phyloP scores from a whole-genome alignment of 768 basidiomycete genomes.

The Rhodotorula diobovata region DNA sequence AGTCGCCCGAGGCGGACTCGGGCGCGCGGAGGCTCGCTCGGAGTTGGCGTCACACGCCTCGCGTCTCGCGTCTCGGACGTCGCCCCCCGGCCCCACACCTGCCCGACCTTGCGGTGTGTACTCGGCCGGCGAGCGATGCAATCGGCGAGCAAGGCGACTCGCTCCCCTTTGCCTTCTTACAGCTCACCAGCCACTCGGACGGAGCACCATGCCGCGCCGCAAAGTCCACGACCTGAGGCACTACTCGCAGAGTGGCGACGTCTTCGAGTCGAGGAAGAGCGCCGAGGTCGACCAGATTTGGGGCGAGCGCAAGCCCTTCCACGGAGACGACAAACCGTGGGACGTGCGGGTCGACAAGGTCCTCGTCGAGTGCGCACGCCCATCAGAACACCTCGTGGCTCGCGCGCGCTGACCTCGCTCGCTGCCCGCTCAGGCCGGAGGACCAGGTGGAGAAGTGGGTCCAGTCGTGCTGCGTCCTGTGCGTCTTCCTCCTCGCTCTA shows the following conservation, averaged over 20 bases:
- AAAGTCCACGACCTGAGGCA: not conserved
- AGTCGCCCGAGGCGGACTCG: too few relatives aligned
- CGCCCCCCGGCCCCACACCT: too few relatives aligned
- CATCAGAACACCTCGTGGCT: not conserved
- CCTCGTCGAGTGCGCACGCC: slow-evolving; percentile 1
- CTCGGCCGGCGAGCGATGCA: too few relatives aligned
- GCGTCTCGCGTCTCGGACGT: too few relatives aligned
- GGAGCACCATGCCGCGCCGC: not conserved
- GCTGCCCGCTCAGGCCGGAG: not conserved
- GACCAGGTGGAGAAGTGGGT: slow-evolving; percentile 23
- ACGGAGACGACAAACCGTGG: slow-evolving; percentile 8
- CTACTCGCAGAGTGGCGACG: not conserved
- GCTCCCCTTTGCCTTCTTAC: not conserved
- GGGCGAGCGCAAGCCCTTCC: slow-evolving; percentile 1
- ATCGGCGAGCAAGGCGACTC: too few relatives aligned
- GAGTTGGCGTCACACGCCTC: too few relatives aligned
- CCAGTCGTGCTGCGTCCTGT: slow-evolving; percentile 11
- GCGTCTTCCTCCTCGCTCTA: not conserved
- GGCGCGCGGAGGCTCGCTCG: too few relatives aligned
- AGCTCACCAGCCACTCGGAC: not conserved
- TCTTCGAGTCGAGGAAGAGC: not conserved
- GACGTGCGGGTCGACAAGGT: slow-evolving; percentile 4
- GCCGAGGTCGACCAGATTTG: not conserved
- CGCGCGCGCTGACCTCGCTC: not conserved
- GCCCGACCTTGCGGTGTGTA: too few relatives aligned